These are phyloP conservation scores for Suillus alpinus DNA, from an alignment of 768 basidiomycete genomes.

Conservation along the genomic window DNA sequence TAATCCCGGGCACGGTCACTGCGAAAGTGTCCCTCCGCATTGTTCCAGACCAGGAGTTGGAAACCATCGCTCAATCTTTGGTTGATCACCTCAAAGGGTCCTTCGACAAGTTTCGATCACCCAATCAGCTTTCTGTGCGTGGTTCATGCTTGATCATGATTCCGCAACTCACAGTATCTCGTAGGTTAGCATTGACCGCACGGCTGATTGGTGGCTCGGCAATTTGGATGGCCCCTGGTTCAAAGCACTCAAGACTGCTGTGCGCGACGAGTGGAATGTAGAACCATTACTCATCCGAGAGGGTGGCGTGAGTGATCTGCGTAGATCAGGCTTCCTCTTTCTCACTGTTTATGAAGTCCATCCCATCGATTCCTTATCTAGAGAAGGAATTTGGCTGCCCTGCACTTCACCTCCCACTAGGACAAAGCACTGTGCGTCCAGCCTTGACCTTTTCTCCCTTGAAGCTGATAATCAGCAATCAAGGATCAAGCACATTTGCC, in stretches of 20 bases:
- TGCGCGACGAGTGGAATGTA: conserved; percentile 84
- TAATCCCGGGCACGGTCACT: conserved; percentile 84
- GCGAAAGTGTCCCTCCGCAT: conserved; percentile 88
- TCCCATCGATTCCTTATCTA: conserved; percentile 90
- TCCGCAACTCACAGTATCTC: background rate
- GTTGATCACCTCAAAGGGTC: conserved; percentile 53
- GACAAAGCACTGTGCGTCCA: conserved; percentile 77
- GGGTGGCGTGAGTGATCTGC: conserved; percentile 68
- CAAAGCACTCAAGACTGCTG: conserved; percentile 76
- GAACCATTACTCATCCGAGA: conserved; percentile 87
- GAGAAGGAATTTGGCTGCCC: conserved; percentile 90
- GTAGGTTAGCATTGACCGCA: conserved; percentile 77
- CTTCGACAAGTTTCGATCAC: conserved; percentile 61
- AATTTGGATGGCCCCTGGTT: conserved; percentile 85
- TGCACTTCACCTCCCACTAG: conserved; percentile 92
- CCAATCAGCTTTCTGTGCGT: conserved; percentile 68
- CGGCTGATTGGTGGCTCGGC: conserved; percentile 96
- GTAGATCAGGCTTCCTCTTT: background rate
- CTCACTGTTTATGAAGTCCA: conserved; percentile 53
- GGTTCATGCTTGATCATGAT: background rate
- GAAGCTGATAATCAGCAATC: background rate
- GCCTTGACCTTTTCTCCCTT: conserved; percentile 1
- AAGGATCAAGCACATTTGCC: conserved; percentile 92
- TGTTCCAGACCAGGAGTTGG: conserved; percentile 89
- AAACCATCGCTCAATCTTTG: conserved; percentile 61